Base-by-base conservation (phyloP, 1,284 basidiomycete species). In the Phellinidium pouzarii region DNA sequence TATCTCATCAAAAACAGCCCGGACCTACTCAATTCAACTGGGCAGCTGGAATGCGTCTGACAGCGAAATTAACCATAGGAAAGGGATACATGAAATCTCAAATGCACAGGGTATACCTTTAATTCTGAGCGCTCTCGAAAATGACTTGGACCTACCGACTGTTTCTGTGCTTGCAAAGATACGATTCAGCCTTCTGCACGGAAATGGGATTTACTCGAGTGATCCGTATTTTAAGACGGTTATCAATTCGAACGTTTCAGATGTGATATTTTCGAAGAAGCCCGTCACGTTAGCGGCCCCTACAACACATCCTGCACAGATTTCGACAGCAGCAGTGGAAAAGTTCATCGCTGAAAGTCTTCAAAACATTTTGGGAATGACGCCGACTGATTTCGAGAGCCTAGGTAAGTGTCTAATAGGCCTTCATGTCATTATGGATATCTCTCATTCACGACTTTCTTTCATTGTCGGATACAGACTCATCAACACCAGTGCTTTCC, bases 21-120 rank as follows among this genome's bases (percentile, higher is more conserved):
- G 63, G 11, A 61, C 60, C 20, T 56, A 61, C 3, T 67, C 65
- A 2, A 48, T 68, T 4, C 65, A 68, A 50, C 58, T 68, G 2
- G 66, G 66, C 22, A 58, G 63, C 4, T 65, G 63, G 65, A 63
- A 59, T 59, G 43, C 43, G 55, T 36, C 56, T 55, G 40, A 48
- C 8, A 19, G 31, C 12, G 17, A 51, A 9, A 20, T 50, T n/a
- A 20, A 17, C 48, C 34, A 44, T 9, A n/a, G 25, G 17, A 11
- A 27, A 19, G 40, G 19, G 14, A 22, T 37, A 3, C 14, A 29
- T 23, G 54, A 63, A 34, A 62, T 63, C 53, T 53, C 55, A 6
- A 58, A 65, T 46, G 52, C 54, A 3, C 62, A 65, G 25, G 66
- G 65, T 6, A 50, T 67, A 2, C 64, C 65, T 4, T 47, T 65